Percentiles rank a stretch among this genome's conserved stretches.
These are phyloP conservation scores for Suhomyces canberraensis DNA, from an alignment of 805 yeast species.

Conservation along the genomic window DNA sequence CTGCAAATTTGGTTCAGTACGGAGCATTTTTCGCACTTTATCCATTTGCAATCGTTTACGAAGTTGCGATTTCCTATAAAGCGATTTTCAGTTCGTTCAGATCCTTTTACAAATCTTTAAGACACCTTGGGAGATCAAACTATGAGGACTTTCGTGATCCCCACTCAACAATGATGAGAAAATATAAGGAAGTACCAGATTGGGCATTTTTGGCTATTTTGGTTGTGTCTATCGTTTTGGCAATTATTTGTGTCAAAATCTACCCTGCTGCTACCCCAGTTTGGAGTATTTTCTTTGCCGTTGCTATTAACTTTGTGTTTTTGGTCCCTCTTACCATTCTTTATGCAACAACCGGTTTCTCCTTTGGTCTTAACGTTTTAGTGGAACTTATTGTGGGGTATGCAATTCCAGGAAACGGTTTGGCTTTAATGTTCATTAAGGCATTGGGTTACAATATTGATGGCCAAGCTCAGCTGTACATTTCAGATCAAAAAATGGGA, in stretches of 20 bases:
- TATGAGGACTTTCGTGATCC: slow-evolving; percentile 21
- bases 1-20: slow-evolving; percentile 25
- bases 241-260: slow-evolving; percentile 6
- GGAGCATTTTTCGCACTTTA: slow-evolving; percentile 27
- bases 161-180: slow-evolving; percentile 27
- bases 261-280: no score
- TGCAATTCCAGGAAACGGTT: no score
- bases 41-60: slow-evolving; percentile 19
- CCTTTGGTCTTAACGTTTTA: no score
- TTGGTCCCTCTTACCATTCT: no score
- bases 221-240: slow-evolving; percentile 25
- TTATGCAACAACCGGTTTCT: no score
- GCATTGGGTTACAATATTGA: no score
- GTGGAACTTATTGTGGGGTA: no score
- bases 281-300: no score
- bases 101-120: slow-evolving; percentile 1
- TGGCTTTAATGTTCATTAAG: no score
- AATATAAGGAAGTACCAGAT: slow-evolving; percentile 36
- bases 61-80: slow-evolving; percentile 3
- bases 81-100: slow-evolving; percentile 2
- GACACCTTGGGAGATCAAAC: slow-evolving; percentile 7
- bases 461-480: no score
- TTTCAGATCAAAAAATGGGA: no score
- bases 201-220: slow-evolving; percentile 27
- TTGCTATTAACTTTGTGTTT: no score